Evolutionary conservation across 2,329 filamentous ascomycete genomes (phyloP).

Genomic region (Botryosphaeria dothidea): DNA sequence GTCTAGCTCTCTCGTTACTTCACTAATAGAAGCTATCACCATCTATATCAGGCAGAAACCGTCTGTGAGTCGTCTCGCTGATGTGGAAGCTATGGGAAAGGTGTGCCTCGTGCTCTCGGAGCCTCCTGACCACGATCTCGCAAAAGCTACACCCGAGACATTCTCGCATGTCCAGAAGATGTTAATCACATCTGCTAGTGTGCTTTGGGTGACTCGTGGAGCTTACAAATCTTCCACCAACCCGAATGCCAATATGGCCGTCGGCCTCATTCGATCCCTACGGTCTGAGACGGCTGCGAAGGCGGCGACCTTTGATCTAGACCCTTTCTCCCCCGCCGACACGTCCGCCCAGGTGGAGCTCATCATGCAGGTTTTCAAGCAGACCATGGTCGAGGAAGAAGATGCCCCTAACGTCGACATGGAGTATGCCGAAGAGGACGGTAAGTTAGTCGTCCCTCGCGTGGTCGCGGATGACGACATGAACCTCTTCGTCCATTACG

Average conservation of each 20-base stretch:
- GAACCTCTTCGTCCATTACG: slow-evolving; percentile 6
- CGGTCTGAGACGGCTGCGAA: slow-evolving; percentile 12
- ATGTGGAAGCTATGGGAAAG: not conserved
- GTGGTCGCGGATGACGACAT: slow-evolving; percentile 4
- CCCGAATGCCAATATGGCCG: slow-evolving; percentile 10
- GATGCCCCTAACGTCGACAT: slow-evolving; percentile 1
- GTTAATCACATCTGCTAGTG: not conserved
- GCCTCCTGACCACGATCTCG: not conserved
- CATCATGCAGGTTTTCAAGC: slow-evolving; percentile 11
- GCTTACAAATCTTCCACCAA: slow-evolving; percentile 8
- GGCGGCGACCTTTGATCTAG: slow-evolving; percentile 11
- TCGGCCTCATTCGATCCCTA: slow-evolving; percentile 5
- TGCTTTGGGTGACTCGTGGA: slow-evolving; percentile 14
- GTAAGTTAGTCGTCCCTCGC: slow-evolving; percentile 11
- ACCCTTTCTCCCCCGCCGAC: not conserved
- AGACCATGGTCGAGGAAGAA: not conserved
- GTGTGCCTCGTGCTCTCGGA: slow-evolving; percentile 11
- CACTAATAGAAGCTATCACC: not conserved
- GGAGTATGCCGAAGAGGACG: slow-evolving; percentile 13
- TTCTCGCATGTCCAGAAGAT: slow-evolving; percentile 6
- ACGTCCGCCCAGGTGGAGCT: not conserved
- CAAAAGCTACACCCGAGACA: not conserved
- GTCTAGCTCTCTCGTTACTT: not conserved
- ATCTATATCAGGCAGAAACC: not conserved
- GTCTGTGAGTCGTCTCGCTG: not conserved